Evolutionary conservation across 331 rosid species (phyloP), one percentile per base, ranked within the genome.

Genomic region (Pyracantha coccinea): DNA sequence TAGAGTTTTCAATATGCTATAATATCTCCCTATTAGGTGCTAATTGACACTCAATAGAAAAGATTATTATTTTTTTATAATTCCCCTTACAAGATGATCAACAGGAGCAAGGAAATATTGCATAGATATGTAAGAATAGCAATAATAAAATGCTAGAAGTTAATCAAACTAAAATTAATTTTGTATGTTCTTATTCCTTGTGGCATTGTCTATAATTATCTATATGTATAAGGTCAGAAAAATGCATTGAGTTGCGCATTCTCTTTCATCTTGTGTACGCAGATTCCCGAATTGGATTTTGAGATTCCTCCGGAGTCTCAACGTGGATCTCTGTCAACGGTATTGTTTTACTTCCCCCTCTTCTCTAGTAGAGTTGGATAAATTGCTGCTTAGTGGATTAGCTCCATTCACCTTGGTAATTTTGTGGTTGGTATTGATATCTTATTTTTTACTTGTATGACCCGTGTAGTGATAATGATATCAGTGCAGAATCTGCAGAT

Each of bases 271-370:
- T 69, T 81, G 41, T 69, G 33, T 79, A 14, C 80, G 87, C 89
- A 94, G 97, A 89, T 94, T 79, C 96, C 97, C 11, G 92, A 94
- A 71, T 76, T 94, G 81, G 99, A 94, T 47, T 92, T 94, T 75
- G 99, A 90, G 85, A 92, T 94, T 78, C 97, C 99, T 68, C 92
- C 91, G 3, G 99, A 92, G 87, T 93, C 99, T 79, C 99, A 94
- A 21, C 87, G 96, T 77, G 99, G 99, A 68, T 83, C 85, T 74
- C 81, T 94, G 66, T 94, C 99, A 67, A 94, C 96, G 79, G 99
- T 94, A 90, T 74, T 35, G 74, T 66, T 79, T 75, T 66, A 57
- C 65, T 54, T 44, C 66, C 68, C 33, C 50, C 13, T 7, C 27
- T 74, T 83, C 62, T 73, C 2, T 59, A 59, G 57, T 15, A 17